Conservation (phyloP, 768 basidiomycete species). For the Russula brevipes region DNA sequence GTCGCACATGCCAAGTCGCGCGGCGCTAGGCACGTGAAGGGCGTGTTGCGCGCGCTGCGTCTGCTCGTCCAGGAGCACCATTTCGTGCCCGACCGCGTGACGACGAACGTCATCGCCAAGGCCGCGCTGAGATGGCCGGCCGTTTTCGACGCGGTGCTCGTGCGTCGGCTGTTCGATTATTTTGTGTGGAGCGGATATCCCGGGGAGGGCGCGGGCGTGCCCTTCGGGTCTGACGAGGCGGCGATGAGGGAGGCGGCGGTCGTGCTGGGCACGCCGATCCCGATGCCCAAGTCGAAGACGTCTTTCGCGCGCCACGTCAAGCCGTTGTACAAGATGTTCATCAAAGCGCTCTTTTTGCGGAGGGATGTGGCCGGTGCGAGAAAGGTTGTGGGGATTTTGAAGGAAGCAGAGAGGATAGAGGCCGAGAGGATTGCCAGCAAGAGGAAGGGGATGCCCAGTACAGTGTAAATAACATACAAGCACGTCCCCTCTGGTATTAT, state of each 20-base stretch:
- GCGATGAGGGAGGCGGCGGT: conserved; percentile 9
- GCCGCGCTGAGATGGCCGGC: conserved; percentile 49
- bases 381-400: conserved; percentile 20
- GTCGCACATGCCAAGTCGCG: conserved; percentile 32
- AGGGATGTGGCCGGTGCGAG: conserved; percentile 21
- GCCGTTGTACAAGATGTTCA: conserved; percentile 24
- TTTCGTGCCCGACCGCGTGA: conserved; percentile 62
- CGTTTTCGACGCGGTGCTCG: conserved; percentile 38
- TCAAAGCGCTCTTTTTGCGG: conserved; percentile 22
- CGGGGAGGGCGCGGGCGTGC: conserved; percentile 15
- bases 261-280: conserved; percentile 10
- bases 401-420: conserved; percentile 18
- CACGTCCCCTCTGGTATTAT: too few relatives aligned
- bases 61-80: conserved; percentile 40
- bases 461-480: too few relatives aligned
- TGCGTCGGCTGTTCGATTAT: conserved; percentile 60
- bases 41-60: conserved; percentile 37
- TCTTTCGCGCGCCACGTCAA: conserved; percentile 22
- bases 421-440: conserved; percentile 7
- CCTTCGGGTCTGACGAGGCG: conserved; percentile 16
- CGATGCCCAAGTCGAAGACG: conserved; percentile 5
- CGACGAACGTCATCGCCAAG: conserved; percentile 64
- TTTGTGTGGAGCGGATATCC: conserved; percentile 59
- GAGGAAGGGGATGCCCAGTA: not conserved
- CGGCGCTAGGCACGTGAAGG: conserved; percentile 45